phyloP scores from a whole-genome alignment of 2,329 filamentous ascomycete genomes.

The Scedosporium apiospermum region DNA sequence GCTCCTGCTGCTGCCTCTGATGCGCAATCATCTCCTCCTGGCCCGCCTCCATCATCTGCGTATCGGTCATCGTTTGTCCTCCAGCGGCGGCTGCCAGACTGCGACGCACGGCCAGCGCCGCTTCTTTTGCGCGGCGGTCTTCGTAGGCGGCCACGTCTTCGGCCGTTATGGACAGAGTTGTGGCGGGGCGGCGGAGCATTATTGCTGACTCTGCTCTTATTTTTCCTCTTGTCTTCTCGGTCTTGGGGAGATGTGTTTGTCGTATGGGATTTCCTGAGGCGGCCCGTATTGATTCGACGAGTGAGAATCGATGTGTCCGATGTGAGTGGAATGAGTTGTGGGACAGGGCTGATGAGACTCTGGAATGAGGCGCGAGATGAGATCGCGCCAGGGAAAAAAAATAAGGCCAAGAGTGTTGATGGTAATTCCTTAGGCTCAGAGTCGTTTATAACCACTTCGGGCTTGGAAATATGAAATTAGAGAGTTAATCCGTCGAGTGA shows the following conservation, averaged over 20 bases:
- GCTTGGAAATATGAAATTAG: too few relatives aligned
- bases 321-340: too few relatives aligned
- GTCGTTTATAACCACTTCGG: too few relatives aligned
- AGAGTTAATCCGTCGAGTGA: too few relatives aligned
- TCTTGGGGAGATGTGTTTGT: too few relatives aligned
- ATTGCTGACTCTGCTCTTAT: not conserved
- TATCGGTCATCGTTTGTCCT: conserved; percentile 8
- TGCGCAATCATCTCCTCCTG: conserved; percentile 6
- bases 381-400: too few relatives aligned
- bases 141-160: conserved; percentile 65
- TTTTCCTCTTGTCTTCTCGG: not conserved
- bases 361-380: too few relatives aligned
- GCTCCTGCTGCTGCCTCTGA: conserved; percentile 11
- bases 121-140: conserved; percentile 43
- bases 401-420: too few relatives aligned
- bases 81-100: conserved; percentile 12
- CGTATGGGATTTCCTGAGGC: too few relatives aligned
- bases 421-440: too few relatives aligned
- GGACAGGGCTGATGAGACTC: too few relatives aligned
- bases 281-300: not conserved
- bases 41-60: conserved; percentile 9
- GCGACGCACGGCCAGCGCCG: conserved; percentile 20
- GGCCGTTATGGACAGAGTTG: conserved; percentile 56
- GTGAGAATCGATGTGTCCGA: too few relatives aligned
- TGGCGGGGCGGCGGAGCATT: conserved; percentile 61